Conservation (phyloP, 805 yeast species). For the Kuraishia hungarica region DNA sequence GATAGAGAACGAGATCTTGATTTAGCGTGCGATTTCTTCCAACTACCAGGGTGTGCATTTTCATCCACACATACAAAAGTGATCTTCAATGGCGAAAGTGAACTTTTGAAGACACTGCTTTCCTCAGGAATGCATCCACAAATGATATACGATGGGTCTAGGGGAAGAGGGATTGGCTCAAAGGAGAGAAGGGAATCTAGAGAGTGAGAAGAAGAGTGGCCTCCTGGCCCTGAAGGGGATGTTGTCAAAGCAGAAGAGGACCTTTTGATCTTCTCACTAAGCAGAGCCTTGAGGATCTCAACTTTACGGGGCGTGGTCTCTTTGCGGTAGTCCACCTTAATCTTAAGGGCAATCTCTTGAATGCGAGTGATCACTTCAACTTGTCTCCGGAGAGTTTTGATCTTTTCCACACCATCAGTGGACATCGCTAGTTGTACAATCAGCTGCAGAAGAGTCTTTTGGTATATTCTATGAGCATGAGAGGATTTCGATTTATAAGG, state of each 20-base stretch:
- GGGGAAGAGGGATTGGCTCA: conserved; percentile 61
- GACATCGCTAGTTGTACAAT: conserved; percentile 15
- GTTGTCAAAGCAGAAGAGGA: conserved; percentile 2
- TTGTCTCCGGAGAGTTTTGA: conserved; percentile 34
- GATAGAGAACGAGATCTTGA: not conserved
- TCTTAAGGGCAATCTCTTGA: conserved; percentile 52
- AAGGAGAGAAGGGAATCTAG: conserved; percentile 24
- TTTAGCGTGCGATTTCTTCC: conserved; percentile 11
- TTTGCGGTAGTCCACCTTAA: conserved; percentile 47
- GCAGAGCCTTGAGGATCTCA: conserved; percentile 53
- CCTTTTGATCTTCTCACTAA: conserved; percentile 42
- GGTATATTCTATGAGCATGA: conserved; percentile 9
- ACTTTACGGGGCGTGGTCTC: conserved; percentile 75
- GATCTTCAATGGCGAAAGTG: conserved; percentile 81
- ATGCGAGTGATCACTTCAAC: conserved; percentile 60
- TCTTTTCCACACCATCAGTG: conserved; percentile 16
- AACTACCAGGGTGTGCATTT: conserved; percentile 19
- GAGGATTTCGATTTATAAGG: not conserved
- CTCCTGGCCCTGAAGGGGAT: not conserved
- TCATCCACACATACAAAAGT: conserved; percentile 51
- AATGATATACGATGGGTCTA: conserved; percentile 71
- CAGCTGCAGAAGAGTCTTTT: conserved; percentile 20
- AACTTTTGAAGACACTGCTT: conserved; percentile 83
- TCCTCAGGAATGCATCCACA: conserved; percentile 74
- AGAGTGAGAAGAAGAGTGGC: not conserved